Percentiles rank a stretch among this genome's conserved stretches.
These are phyloP conservation scores for Russula griseocarnosa DNA, from an alignment of 768 basidiomycete species.

Conservation along the genomic window DNA sequence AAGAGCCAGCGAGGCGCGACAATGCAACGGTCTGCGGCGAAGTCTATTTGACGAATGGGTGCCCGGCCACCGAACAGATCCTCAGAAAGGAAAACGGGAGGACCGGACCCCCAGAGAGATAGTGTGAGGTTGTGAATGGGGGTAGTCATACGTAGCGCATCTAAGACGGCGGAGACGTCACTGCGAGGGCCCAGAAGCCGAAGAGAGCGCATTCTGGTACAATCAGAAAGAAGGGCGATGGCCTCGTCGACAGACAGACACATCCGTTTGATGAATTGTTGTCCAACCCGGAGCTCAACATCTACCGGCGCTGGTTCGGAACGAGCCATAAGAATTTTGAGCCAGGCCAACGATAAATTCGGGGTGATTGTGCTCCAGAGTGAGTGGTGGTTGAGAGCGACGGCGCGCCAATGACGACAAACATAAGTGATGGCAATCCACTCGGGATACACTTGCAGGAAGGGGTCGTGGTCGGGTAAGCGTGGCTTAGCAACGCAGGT, in stretches of 20 bases:
- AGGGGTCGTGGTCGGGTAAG: not conserved
- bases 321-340: conserved; percentile 16
- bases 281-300: conserved; percentile 15
- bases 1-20: conserved; percentile 15
- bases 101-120: conserved; percentile 14
- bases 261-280: conserved; percentile 1
- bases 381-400: conserved; percentile 15
- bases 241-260: conserved; percentile 5
- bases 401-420: conserved; percentile 19
- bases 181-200: conserved; percentile 11
- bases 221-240: conserved; percentile 17
- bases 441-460: conserved; percentile 9
- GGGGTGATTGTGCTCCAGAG: conserved; percentile 21
- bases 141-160: not conserved
- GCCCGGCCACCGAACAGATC: conserved; percentile 18
- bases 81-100: conserved; percentile 14
- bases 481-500: conserved; percentile 9
- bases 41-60: conserved; percentile 14
- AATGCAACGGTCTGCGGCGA: conserved; percentile 11
- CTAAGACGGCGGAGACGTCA: conserved; percentile 13
- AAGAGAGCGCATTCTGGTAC: conserved; percentile 18
- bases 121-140: conserved; percentile 15
- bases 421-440: conserved; percentile 24
- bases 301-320: conserved; percentile 17
- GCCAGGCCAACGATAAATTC: conserved; percentile 11